Evolutionary conservation across 345 rosid species (phyloP).

Genomic region (Brassica rapa): DNA sequence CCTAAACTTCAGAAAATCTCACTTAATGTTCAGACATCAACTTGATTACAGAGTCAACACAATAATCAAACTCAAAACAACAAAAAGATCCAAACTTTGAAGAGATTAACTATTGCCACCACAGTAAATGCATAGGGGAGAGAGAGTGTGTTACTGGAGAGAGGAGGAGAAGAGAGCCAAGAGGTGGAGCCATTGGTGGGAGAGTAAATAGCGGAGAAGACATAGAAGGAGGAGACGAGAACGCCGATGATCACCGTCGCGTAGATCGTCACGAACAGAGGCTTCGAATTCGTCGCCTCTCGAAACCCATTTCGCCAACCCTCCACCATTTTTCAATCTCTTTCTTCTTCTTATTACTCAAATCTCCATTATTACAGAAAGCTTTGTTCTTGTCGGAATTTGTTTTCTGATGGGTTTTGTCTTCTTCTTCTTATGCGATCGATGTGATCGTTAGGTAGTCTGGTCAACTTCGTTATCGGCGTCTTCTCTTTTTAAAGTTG

Average conservation of each 20-base stretch:
- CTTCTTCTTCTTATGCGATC: constrained; percentile 26
- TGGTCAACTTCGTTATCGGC: constrained; percentile 42
- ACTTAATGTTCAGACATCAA: constrained; percentile 2
- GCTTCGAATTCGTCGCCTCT: constrained; percentile 66
- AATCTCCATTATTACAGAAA: constrained; percentile 32
- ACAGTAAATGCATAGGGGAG: neutral
- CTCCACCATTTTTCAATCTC: constrained; percentile 38
- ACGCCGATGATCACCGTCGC: constrained; percentile 75
- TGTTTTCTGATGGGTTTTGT: neutral
- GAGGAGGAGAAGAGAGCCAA: constrained; percentile 66
- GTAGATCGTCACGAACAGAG: constrained; percentile 82
- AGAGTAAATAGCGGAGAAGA: constrained; percentile 85
- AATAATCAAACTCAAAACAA: constrained; percentile 5
- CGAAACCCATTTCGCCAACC: constrained; percentile 75
- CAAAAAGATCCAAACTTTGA: neutral
- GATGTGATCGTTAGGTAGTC: constrained; percentile 39
- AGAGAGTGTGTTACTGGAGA: constrained; percentile 34
- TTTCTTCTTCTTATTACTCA: constrained; percentile 29
- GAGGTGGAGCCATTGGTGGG: constrained; percentile 49
- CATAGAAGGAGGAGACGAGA: constrained; percentile 72
- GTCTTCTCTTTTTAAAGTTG: constrained; percentile 21
- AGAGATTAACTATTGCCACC: neutral
- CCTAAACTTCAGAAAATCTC: neutral
- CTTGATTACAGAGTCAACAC: neutral
- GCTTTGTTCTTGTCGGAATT: neutral